Evolutionary conservation across 1,139 yeast genomes (phyloP), one percentile per base, ranked within the genome.

Genomic region (Candida glucosophila): DNA sequence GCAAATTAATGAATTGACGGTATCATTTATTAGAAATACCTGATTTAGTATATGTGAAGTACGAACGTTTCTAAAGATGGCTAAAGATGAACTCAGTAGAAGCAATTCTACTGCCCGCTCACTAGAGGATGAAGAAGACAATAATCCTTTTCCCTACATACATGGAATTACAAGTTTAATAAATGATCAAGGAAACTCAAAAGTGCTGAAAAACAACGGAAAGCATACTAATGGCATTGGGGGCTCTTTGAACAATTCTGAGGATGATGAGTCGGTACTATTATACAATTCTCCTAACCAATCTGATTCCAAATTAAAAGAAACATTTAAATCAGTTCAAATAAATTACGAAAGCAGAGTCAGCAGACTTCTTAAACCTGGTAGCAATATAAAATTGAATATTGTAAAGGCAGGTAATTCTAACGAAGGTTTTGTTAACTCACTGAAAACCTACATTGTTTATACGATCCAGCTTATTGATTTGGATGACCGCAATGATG

Each of bases 361-460:
- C 4, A 47, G 58, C 17, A 50, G 52, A 30, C 40, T 63, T 9
- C 44, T 64, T 24, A 44, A 43, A 23, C 57, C 61, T 1, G 38
- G 39, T 9, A 43, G 51, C 11, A 48, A 53, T 17, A 53, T 69
- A 16, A 49, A 45, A 16, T 61, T 79, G 9, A 63, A 66, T 28
- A 85, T 86, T 29, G 58, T 68, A 0, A 92, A 81, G 35, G 94
- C 95, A 0, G 77, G 77, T 15, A 83, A 80, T 47, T 70, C 83
- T 19, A 77, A 72, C 28, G 95, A 86, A 41, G 83, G 85, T 12
- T 45, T 55, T 53, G 44, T 49, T 64, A 78, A 65, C 32, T 42
- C 77, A 57, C 46, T 66, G 77, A 48, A 77, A 74, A 62, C 60
- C 19, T 88, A 77, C 38, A 73, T 88, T 24, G 83, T 83, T 0